Conservation (phyloP, 768 basidiomycete species). For the Rhodocollybia butyracea region DNA sequence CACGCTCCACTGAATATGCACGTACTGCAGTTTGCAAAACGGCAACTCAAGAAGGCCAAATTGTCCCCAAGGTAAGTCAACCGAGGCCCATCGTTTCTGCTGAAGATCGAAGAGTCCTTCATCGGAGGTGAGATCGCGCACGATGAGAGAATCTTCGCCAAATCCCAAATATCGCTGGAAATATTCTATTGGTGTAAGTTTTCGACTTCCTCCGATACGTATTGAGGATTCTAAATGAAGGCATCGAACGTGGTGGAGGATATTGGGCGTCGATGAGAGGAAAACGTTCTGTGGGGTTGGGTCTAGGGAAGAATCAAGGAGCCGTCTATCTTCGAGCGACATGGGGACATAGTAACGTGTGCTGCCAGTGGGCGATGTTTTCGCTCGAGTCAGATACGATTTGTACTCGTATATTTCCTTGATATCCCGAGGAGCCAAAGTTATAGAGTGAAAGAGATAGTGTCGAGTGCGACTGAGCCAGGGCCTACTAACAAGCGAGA, state of each 20-base stretch:
- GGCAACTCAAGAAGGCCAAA: neutral
- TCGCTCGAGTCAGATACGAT: neutral
- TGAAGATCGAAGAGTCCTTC: neutral
- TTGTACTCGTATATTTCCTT: neutral
- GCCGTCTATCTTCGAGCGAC: neutral
- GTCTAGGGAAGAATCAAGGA: neutral
- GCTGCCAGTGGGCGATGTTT: neutral
- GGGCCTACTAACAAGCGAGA: neutral
- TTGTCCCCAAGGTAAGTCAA: slow-evolving; percentile 5
- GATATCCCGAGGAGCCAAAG: neutral
- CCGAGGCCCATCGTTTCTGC: neutral
- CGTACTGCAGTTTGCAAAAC: neutral
- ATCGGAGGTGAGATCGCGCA: neutral
- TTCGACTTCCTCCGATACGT: neutral
- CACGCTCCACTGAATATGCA: neutral
- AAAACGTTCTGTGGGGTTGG: neutral
- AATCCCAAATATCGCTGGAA: slow-evolving; percentile 1
- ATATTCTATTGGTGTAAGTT: neutral
- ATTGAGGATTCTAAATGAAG: neutral
- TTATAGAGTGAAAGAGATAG: slow-evolving; percentile 2
- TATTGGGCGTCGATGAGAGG: neutral
- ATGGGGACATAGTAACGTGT: neutral
- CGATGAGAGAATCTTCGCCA: neutral
- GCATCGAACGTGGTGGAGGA: neutral
- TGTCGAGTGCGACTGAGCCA: neutral